phyloP scores from a whole-genome alignment of 129 eudicot species.

The Heracleum sosnowskyi region DNA sequence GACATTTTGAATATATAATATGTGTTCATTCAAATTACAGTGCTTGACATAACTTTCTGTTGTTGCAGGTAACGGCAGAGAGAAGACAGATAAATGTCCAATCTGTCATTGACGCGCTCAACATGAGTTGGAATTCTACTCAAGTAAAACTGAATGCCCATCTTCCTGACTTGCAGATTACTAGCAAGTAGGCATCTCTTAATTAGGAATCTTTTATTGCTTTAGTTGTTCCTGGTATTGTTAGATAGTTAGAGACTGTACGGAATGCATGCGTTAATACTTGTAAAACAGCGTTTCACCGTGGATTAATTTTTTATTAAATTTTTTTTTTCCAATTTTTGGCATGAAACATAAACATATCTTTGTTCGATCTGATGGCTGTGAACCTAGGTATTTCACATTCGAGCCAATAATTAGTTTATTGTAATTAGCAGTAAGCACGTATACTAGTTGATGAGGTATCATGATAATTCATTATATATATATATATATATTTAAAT shows the following conservation, averaged over 20 bases:
- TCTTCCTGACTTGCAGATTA: slow-evolving; percentile 51
- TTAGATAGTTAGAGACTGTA: neutral
- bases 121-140: slow-evolving; percentile 29
- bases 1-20: neutral
- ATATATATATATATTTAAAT: too few species aligned
- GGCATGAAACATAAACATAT: neutral
- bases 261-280: neutral
- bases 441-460: neutral
- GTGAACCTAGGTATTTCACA: too few species aligned
- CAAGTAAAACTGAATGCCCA: slow-evolving; percentile 28
- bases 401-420: neutral
- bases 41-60: slow-evolving; percentile 9
- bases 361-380: neutral
- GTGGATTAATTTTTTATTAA: neutral
- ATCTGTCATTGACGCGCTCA: slow-evolving; percentile 48
- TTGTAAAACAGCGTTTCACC: neutral
- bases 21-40: neutral
- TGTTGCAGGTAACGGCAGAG: slow-evolving; percentile 46
- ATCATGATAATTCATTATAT: neutral
- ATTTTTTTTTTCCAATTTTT: neutral
- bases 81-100: slow-evolving; percentile 41
- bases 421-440: neutral
- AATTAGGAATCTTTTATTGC: neutral
- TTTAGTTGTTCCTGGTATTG: neutral
- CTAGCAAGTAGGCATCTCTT: slow-evolving; percentile 45